These are phyloP conservation scores for Acarospora socialis DNA, from an alignment of 2,329 filamentous ascomycete species.

Conservation along the genomic window DNA sequence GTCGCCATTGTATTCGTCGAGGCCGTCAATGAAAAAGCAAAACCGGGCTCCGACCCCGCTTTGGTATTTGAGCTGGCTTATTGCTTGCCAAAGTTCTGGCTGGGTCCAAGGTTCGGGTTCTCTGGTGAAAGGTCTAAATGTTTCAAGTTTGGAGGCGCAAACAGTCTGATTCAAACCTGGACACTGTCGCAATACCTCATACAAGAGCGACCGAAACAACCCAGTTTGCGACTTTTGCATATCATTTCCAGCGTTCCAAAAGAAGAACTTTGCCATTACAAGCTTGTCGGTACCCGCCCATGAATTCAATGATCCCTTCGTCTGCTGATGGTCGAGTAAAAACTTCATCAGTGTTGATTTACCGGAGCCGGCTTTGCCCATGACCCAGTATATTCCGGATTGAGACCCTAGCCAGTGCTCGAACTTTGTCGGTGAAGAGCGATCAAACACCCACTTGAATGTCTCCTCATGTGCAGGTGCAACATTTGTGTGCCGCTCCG, in stretches of 20 bases:
- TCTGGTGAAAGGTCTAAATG: background rate
- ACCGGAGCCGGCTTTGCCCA: constrained; percentile 6
- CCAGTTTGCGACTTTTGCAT: constrained; percentile 4
- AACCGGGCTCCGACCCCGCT: background rate
- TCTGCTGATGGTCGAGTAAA: too few species aligned
- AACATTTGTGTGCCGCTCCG: background rate
- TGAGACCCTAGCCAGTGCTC: constrained; percentile 2
- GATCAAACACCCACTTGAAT: constrained; percentile 11
- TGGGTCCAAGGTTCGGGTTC: constrained; percentile 3
- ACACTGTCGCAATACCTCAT: constrained; percentile 10
- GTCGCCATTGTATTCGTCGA: constrained; percentile 8
- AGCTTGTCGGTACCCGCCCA: constrained; percentile 5
- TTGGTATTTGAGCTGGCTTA: background rate
- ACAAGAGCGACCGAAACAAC: constrained; percentile 1
- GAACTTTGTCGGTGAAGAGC: too few species aligned
- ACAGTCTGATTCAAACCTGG: constrained; percentile 3
- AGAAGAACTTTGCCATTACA: constrained; percentile 10
- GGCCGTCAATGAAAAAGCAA: constrained; percentile 8
- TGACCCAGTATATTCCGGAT: constrained; percentile 4
- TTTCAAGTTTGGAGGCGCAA: constrained; percentile 4
- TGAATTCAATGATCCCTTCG: constrained; percentile 2
- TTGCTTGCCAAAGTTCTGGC: constrained; percentile 3
- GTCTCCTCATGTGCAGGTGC: constrained; percentile 10
- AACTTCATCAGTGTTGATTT: constrained; percentile 8
- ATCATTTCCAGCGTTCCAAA: constrained; percentile 7